Percentiles rank a stretch among this genome's conserved stretches.
Evolutionary conservation across 2,329 filamentous ascomycete species (phyloP).

Genomic region (Fusarium sambucinum): DNA sequence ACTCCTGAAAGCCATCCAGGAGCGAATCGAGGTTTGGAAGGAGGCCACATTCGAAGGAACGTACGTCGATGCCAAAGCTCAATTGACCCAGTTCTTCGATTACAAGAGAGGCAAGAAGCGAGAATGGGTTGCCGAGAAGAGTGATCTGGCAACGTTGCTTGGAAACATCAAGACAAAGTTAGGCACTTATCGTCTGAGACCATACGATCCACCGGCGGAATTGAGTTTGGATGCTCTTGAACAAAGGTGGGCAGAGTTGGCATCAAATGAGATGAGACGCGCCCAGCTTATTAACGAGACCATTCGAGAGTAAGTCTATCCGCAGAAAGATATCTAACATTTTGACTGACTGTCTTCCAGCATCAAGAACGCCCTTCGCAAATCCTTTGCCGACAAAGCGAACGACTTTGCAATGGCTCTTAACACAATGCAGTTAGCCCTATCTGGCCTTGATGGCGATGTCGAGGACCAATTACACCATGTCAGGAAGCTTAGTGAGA

Average conservation of each 20-base stretch:
- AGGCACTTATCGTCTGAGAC: constrained; percentile 89
- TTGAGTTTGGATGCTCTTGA: constrained; percentile 86
- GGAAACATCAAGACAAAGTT: constrained; percentile 99
- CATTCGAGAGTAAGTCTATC: constrained; percentile 81
- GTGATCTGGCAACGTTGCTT: constrained; percentile 89
- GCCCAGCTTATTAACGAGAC: constrained; percentile 98
- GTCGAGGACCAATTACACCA: constrained; percentile 94
- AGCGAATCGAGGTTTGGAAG: constrained; percentile 82
- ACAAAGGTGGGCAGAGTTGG: constrained; percentile 81
- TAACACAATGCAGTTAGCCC: constrained; percentile 93
- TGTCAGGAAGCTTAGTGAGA: constrained; percentile 86
- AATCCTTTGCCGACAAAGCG: constrained; percentile 95
- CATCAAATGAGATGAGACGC: constrained; percentile 85
- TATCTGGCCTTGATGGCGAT: constrained; percentile 96
- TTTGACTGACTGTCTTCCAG: constrained; percentile 57
- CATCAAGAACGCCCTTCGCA: constrained; percentile 95
- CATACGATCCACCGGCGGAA: constrained; percentile 90
- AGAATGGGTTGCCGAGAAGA: constrained; percentile 97
- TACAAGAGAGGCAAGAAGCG: constrained; percentile 94
- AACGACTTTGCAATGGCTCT: constrained; percentile 97
- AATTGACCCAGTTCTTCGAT: constrained; percentile 82
- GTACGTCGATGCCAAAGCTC: constrained; percentile 90
- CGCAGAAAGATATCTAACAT: background rate
- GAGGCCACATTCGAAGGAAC: constrained; percentile 88
- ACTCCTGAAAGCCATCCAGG: constrained; percentile 78